These are phyloP conservation scores for Goffeauzyma gilvescens DNA, from an alignment of 768 basidiomycete genomes.

Conservation along the genomic window DNA sequence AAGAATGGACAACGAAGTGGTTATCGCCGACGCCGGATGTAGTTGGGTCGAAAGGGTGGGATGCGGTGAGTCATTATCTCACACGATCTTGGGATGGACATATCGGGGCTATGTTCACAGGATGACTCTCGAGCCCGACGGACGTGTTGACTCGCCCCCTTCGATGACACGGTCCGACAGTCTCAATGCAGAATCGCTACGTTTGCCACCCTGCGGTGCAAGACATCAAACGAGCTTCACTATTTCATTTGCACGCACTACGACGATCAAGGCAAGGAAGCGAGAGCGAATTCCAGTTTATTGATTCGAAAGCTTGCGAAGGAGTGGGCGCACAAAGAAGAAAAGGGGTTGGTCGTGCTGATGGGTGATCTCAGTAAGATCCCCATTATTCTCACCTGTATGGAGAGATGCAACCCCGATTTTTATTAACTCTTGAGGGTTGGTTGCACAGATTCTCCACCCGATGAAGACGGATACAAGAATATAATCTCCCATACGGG, in stretches of 20 bases:
- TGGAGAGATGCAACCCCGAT: not conserved
- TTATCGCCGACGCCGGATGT: constrained; percentile 24
- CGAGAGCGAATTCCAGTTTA: constrained; percentile 21
- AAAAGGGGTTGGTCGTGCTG: constrained; percentile 14
- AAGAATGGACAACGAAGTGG: constrained; percentile 16
- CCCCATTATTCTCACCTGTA: not conserved
- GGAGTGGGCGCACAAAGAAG: constrained; percentile 7
- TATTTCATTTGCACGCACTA: constrained; percentile 30
- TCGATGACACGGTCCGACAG: constrained; percentile 3
- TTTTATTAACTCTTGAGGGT: not conserved
- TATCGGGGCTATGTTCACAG: not conserved
- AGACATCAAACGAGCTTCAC: not conserved
- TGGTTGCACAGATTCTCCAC: constrained; percentile 20
- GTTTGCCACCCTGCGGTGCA: constrained; percentile 11
- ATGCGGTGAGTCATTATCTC: constrained; percentile 19
- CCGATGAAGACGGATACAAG: constrained; percentile 27
- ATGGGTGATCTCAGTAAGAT: constrained; percentile 28
- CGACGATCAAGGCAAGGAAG: constrained; percentile 24
- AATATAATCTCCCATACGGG: constrained; percentile 18
- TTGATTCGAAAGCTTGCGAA: constrained; percentile 19
- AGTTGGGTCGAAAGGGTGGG: constrained; percentile 30
- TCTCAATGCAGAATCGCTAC: constrained; percentile 23
- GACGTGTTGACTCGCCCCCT: not conserved
- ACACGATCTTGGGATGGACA: not conserved
- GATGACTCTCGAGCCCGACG: not conserved